Evolutionary conservation across 2,329 filamentous ascomycete genomes (phyloP).

Genomic region (Claviceps sp.): DNA sequence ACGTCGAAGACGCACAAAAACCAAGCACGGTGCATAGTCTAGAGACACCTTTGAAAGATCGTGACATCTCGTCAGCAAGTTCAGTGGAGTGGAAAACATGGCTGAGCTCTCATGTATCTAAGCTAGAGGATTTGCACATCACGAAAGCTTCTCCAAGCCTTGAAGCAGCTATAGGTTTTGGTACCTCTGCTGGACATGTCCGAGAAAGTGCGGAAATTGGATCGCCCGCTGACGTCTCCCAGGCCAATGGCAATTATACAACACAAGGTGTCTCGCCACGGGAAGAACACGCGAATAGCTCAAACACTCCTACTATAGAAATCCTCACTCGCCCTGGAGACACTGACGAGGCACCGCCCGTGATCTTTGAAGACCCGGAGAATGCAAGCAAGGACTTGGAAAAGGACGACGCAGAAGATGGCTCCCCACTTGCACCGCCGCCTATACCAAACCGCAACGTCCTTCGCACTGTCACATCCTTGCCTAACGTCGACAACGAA

Average conservation of each 20-base stretch:
- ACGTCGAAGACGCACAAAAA: not conserved
- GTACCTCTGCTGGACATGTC: slow-evolving; percentile 25
- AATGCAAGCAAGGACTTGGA: not conserved
- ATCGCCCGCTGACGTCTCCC: slow-evolving; percentile 11
- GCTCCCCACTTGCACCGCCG: not conserved
- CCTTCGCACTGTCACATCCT: not conserved
- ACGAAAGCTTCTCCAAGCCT: not conserved
- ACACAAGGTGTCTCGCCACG: not conserved
- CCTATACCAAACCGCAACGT: slow-evolving; percentile 1
- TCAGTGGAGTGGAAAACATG: slow-evolving; percentile 42
- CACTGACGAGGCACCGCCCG: not conserved
- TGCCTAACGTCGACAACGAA: not conserved
- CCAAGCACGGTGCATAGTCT: not conserved
- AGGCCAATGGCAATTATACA: not conserved
- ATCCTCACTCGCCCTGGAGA: not conserved
- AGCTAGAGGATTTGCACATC: slow-evolving; percentile 22
- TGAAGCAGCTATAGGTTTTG: not conserved
- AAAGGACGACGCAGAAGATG: not conserved
- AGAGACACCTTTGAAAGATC: slow-evolving; percentile 12
- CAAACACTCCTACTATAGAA: not conserved
- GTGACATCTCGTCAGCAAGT: slow-evolving; percentile 28
- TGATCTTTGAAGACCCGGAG: not conserved
- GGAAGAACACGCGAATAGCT: not conserved
- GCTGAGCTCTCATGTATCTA: slow-evolving; percentile 38
- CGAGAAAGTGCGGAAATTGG: slow-evolving; percentile 38